Evolutionary conservation across 257 asterid species (phyloP), one percentile per base, ranked within the genome.

Genomic region (Jacaranda copaia): DNA sequence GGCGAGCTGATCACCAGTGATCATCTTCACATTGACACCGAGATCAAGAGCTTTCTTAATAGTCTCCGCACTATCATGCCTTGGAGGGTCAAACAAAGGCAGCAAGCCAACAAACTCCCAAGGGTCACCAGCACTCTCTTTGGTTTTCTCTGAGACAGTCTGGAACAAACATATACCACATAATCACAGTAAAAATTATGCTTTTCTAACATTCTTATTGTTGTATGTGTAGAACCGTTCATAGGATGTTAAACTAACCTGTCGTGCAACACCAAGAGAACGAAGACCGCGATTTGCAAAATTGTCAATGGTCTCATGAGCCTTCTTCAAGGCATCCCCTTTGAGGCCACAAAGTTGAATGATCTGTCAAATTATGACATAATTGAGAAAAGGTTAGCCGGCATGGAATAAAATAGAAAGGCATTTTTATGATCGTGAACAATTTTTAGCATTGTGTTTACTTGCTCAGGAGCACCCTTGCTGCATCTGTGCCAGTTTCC

Each of bases 381-480:
- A 19, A 59, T 68, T 45, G 60, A 19, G 12, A 62, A 53, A 56
- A 60, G 8, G 5, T 62, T 48, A 53, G 57, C 15, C 15, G 66
- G 19, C 15, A 0, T 2, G 14, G 3, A 52, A n/a, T 42, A 36
- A 19, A 4, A 43, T 40, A n/a, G 32, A 58, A n/a, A 58, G 3
- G 55, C 19, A 46, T 46, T 11, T 70, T 5, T 18, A n/a, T 63
- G 13, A 20, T 76, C 0, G 0, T 13, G 36, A 32, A 32, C 14
- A 56, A 32, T 5, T 20, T 45, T n/a, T 16, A 74, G 16, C 32
- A 1, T 0, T 8, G 20, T 45, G 51, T 19, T 79, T 85, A 92
- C 98, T 82, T 93, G 97, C 80, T 93, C 98, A 1, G 97, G 98
- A 56, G 98, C 98, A 57, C 98, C 98, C 84, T 93, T 93, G 92